Conservation (phyloP, 2,329 filamentous ascomycete genomes). For the Neofusicoccum sp. region DNA sequence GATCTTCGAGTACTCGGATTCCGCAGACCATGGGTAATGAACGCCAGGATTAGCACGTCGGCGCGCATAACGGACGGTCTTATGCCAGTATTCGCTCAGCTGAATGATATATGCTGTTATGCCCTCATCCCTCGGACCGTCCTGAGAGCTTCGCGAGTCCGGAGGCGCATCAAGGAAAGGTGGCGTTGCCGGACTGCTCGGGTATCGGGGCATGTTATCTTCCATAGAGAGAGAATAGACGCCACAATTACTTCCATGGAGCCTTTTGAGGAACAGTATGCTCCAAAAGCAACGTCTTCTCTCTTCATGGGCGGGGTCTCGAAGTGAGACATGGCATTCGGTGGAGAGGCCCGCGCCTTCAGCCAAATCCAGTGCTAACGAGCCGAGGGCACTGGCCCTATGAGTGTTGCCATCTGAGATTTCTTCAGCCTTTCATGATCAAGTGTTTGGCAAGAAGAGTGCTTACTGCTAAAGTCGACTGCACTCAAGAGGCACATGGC, state of each 20-base stretch:
- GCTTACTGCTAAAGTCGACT: conserved; percentile 46
- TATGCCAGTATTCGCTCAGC: conserved; percentile 53
- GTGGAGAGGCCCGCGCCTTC: conserved; percentile 49
- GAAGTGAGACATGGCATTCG: conserved; percentile 31
- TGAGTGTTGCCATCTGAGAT: conserved; percentile 49
- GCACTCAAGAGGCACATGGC: conserved; percentile 45
- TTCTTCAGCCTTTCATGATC: neutral
- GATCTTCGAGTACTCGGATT: conserved; percentile 57
- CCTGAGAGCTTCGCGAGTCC: conserved; percentile 22
- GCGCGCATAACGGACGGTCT: conserved; percentile 51
- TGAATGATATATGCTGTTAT: conserved; percentile 52
- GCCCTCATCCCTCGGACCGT: conserved; percentile 36
- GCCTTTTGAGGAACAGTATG: conserved; percentile 34
- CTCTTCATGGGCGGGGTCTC: conserved; percentile 31
- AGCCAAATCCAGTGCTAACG: conserved; percentile 50
- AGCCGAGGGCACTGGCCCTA: conserved; percentile 48
- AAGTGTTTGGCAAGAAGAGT: neutral
- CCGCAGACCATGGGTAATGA: conserved; percentile 52
- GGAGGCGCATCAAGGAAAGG: conserved; percentile 28
- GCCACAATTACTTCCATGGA: conserved; percentile 33
- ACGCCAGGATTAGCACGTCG: conserved; percentile 47
- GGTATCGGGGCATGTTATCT: conserved; percentile 39
- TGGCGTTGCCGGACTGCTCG: conserved; percentile 39
- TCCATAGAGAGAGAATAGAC: conserved; percentile 40
- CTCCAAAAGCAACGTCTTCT: conserved; percentile 39